phyloP scores from a whole-genome alignment of 345 rosid species.

The Eucalyptus pauciflora region DNA sequence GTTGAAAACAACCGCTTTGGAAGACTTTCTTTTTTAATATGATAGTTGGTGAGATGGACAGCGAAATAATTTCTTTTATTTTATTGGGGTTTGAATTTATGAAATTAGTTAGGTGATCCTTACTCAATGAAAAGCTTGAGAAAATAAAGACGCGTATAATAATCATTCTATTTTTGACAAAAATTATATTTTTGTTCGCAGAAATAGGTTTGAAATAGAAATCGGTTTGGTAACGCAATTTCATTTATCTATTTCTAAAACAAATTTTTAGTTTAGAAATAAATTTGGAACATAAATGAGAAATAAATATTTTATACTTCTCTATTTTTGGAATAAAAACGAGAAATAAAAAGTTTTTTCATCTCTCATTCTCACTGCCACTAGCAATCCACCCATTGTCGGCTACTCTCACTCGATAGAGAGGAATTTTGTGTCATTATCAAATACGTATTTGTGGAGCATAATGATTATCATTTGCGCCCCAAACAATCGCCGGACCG shows the following conservation, averaged over 20 bases:
- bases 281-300: accelerated
- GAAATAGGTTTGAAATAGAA: accelerated
- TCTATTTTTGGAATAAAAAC: too few relatives aligned
- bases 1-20: not conserved
- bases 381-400: too few relatives aligned
- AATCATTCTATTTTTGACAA: too few relatives aligned
- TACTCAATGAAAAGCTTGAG: not conserved
- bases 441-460: accelerated
- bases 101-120: not conserved
- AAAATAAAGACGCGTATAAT: not conserved
- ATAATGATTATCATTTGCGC: too few relatives aligned
- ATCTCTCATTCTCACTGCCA: too few relatives aligned
- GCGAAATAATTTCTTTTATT: not conserved
- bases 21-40: not conserved
- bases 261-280: too few relatives aligned
- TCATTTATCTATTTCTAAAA: accelerated
- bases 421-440: too few relatives aligned
- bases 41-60: not conserved
- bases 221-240: accelerated
- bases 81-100: not conserved
- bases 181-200: too few relatives aligned
- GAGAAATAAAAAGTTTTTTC: too few relatives aligned
- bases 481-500: not conserved
- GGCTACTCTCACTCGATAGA: too few relatives aligned
- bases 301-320: too few relatives aligned